phyloP scores from a whole-genome alignment of 176 grass and related monocot genomes.

The Lolium multiflorum region DNA sequence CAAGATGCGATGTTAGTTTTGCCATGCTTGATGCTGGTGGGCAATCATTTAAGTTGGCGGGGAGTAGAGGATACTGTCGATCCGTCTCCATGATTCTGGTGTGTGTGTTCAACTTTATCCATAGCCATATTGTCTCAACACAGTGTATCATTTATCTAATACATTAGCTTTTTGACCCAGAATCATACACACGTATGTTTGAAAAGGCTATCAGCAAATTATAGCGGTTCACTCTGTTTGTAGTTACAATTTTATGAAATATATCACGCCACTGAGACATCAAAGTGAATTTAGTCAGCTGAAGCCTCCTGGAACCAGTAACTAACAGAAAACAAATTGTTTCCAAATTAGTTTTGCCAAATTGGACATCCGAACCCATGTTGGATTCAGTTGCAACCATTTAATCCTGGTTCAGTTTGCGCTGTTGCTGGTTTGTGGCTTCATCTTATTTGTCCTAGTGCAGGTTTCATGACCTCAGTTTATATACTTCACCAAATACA shows the following conservation, averaged over 20 bases:
- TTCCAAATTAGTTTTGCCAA: too few relatives aligned
- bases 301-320: neutral
- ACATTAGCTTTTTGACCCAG: neutral
- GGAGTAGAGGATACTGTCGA: too few relatives aligned
- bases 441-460: conserved; percentile 4
- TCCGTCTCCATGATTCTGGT: too few relatives aligned
- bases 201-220: too few relatives aligned
- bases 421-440: neutral
- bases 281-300: neutral
- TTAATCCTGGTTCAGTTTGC: neutral
- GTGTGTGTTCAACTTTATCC: too few relatives aligned
- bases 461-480: neutral
- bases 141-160: too few relatives aligned
- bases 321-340: neutral
- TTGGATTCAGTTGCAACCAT: neutral
- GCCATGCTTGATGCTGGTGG: too few relatives aligned
- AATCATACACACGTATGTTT: neutral
- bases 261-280: neutral
- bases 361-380: neutral
- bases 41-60: too few relatives aligned
- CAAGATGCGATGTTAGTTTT: too few relatives aligned
- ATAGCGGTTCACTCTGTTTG: neutral
- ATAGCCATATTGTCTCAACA: too few relatives aligned
- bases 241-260: neutral
- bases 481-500: neutral